A percentile compares a stretch with the other conserved stretches of the same genome.
phyloP scores from a whole-genome alignment of 495 filamentous ascomycete genomes.

The Aspergillus coremiiformis region DNA sequence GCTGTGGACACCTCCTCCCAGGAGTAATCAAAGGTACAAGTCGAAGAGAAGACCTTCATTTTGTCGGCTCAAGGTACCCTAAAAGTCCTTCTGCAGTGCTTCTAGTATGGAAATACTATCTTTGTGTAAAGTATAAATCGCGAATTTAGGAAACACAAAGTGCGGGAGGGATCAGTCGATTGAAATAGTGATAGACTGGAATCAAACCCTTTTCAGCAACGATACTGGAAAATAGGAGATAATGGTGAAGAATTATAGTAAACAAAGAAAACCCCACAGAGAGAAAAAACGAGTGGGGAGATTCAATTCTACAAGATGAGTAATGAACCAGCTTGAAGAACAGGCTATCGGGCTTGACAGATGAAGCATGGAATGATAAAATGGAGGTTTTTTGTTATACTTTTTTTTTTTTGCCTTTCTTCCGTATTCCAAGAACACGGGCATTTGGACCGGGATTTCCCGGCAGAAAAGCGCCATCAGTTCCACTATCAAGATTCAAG shows the following conservation, averaged over 20 bases:
- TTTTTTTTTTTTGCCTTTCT: background rate
- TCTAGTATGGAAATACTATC: background rate
- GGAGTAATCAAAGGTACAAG: slow-evolving; percentile 87
- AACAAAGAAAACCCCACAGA: background rate
- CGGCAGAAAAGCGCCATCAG: slow-evolving; percentile 12
- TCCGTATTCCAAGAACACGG: background rate
- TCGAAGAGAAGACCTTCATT: slow-evolving; percentile 93
- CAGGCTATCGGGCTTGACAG: slow-evolving; percentile 1
- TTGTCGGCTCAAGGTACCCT: slow-evolving; percentile 1
- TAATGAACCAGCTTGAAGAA: background rate
- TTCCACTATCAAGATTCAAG: too few species aligned
- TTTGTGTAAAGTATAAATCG: background rate
- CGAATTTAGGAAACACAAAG: background rate
- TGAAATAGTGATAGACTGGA: background rate
- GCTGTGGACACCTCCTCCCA: slow-evolving; percentile 99
- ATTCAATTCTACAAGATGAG: slow-evolving; percentile 5
- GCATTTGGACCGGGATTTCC: slow-evolving; percentile 16
- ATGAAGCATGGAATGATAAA: background rate
- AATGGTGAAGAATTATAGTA: background rate
- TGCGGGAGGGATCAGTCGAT: background rate
- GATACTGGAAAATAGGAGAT: background rate
- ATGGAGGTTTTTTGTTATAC: background rate
- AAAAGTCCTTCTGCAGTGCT: background rate
- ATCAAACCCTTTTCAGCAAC: background rate
- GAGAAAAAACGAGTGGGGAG: background rate